Evolutionary conservation across 2,329 filamentous ascomycete species (phyloP).

Genomic region (Tolypocladium amazonense): DNA sequence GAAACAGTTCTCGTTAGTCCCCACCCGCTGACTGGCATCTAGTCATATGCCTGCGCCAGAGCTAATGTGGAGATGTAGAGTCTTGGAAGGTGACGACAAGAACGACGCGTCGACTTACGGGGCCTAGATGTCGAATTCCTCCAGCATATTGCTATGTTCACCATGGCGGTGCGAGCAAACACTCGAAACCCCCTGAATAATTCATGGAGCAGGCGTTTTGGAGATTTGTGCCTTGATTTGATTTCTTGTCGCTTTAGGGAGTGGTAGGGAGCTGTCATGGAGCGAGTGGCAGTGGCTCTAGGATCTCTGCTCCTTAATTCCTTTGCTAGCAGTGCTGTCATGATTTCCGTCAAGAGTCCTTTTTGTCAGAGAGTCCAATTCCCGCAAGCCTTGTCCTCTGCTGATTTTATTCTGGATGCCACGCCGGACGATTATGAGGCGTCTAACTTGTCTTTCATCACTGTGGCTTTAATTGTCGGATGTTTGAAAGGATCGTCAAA

Average conservation of each 20-base stretch:
- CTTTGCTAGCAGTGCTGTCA: not conserved
- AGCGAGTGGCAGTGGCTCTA: not conserved
- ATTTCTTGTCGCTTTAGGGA: not conserved
- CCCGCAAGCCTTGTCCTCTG: no score
- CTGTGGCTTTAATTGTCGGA: not conserved
- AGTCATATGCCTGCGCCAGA: no score
- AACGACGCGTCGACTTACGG: constrained; percentile 38
- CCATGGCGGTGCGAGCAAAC: not conserved
- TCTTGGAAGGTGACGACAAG: constrained; percentile 45
- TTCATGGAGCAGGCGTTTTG: not conserved
- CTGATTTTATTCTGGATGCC: not conserved
- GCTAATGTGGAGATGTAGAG: constrained; percentile 20
- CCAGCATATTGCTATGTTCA: not conserved
- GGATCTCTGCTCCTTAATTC: not conserved
- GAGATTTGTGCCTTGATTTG: not conserved
- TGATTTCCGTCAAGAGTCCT: no score
- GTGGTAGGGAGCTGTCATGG: not conserved
- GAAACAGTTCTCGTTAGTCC: constrained; percentile 81
- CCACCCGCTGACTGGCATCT: not conserved
- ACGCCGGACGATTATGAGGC: not conserved
- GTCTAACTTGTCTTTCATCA: not conserved
- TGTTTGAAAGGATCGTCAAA: not conserved
- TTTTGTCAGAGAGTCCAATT: not conserved
- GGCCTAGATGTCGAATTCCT: constrained; percentile 4
- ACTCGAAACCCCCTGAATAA: not conserved